These are phyloP conservation scores for Angomonas ambiguus DNA, from an alignment of 208 protist species.

Conservation along the genomic window DNA sequence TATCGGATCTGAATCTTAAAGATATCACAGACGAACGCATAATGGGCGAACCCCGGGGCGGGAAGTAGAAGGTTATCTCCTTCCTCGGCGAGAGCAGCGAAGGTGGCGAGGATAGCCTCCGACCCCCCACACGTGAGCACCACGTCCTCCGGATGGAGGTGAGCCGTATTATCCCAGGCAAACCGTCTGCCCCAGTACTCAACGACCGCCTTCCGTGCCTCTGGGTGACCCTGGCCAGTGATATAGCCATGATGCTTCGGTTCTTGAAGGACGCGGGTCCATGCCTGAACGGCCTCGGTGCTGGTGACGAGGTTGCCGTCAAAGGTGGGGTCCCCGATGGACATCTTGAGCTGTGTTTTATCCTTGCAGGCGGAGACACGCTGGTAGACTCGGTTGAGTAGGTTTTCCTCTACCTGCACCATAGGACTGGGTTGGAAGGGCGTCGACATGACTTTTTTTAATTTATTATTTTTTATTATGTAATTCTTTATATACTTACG, in stretches of 20 bases:
- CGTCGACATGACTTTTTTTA: slow-evolving; percentile 6
- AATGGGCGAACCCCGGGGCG: slow-evolving; percentile 83
- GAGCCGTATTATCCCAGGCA: slow-evolving; percentile 26
- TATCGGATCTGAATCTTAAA: slow-evolving; percentile 41
- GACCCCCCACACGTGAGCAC: slow-evolving; percentile 68
- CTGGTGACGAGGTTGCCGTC: slow-evolving; percentile 44
- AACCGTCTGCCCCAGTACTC: slow-evolving; percentile 28
- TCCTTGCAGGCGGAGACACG: slow-evolving; percentile 26
- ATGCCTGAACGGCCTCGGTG: slow-evolving; percentile 16
- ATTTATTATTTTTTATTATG: slow-evolving; percentile 7
- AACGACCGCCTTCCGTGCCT: slow-evolving; percentile 46
- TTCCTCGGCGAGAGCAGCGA: slow-evolving; percentile 55
- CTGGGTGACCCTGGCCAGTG: slow-evolving; percentile 21
- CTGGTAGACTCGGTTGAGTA: slow-evolving; percentile 28
- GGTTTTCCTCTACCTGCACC: slow-evolving; percentile 17
- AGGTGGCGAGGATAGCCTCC: slow-evolving; percentile 73
- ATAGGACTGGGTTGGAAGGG: slow-evolving; percentile 9
- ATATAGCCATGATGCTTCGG: slow-evolving; percentile 54
- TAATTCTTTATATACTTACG: neutral
- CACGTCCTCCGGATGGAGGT: slow-evolving; percentile 38
- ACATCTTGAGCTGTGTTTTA: slow-evolving; percentile 34
- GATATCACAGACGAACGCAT: slow-evolving; percentile 60
- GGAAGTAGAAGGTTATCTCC: slow-evolving; percentile 89
- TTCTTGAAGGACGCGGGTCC: slow-evolving; percentile 18
- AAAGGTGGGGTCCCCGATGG: slow-evolving; percentile 14